phyloP scores from a whole-genome alignment of 768 basidiomycete genomes.

The Boletus coccyginus region DNA sequence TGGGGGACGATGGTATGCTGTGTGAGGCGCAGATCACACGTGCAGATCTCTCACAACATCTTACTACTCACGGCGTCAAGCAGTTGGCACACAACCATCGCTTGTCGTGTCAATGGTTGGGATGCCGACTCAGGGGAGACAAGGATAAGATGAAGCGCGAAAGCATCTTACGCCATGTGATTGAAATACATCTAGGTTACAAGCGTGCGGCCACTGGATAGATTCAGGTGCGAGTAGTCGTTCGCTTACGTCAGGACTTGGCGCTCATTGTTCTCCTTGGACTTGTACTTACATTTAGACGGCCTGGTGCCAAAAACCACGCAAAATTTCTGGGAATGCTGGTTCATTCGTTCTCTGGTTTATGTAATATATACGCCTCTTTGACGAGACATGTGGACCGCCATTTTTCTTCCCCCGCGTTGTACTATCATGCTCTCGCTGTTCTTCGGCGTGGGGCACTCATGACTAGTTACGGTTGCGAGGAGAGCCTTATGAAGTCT shows the following conservation, averaged over 20 bases:
- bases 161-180: conserved; percentile 14
- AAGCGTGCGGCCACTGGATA: conserved; percentile 3
- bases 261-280: neutral
- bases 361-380: neutral
- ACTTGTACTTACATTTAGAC: neutral
- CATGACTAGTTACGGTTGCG: too few species aligned
- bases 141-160: conserved; percentile 8
- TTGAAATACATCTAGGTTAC: conserved; percentile 11
- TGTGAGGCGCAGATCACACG: conserved; percentile 1
- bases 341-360: neutral
- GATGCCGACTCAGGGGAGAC: conserved; percentile 1
- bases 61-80: conserved; percentile 3
- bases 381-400: neutral
- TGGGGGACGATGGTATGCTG: neutral
- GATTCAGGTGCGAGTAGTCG: neutral
- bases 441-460: neutral
- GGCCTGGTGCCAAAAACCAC: neutral
- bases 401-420: neutral
- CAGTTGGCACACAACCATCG: fast-evolving
- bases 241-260: neutral
- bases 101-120: conserved; percentile 6
- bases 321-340: neutral
- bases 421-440: neutral
- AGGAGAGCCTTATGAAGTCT: neutral
- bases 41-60: conserved; percentile 2